Percentiles rank a stretch among this genome's conserved stretches.
These are phyloP conservation scores for Verticillium alfalfae DNA, from an alignment of 2,329 filamentous ascomycete genomes.

Conservation along the genomic window DNA sequence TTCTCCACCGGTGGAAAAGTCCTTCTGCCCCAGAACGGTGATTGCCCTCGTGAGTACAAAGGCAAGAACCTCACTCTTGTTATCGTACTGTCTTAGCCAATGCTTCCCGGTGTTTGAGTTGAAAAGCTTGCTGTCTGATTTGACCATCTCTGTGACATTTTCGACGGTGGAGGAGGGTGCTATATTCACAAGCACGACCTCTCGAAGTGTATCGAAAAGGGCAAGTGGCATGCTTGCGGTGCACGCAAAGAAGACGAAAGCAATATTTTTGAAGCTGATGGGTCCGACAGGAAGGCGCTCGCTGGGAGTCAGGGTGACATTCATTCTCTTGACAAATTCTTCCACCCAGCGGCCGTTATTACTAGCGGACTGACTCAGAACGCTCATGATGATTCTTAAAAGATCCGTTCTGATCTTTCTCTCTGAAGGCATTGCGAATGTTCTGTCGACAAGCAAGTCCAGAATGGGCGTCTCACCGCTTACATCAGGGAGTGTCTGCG, in stretches of 20 bases:
- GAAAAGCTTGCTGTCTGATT: slow-evolving; percentile 14
- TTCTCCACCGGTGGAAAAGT: not conserved
- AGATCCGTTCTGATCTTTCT: slow-evolving; percentile 9
- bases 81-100: slow-evolving; percentile 19
- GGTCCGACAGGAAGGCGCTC: slow-evolving; percentile 19
- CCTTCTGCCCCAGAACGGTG: not conserved
- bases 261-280: slow-evolving; percentile 6
- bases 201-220: slow-evolving; percentile 12
- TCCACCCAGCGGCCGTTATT: slow-evolving; percentile 24
- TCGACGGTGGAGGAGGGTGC: slow-evolving; percentile 13
- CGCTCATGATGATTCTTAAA: slow-evolving; percentile 15
- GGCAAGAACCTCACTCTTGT: not conserved
- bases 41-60: slow-evolving; percentile 4
- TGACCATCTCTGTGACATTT: slow-evolving; percentile 16
- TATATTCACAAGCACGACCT: slow-evolving; percentile 15
- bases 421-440: not conserved
- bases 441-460: slow-evolving; percentile 6
- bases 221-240: slow-evolving; percentile 10
- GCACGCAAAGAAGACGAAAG: slow-evolving; percentile 8
- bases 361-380: slow-evolving; percentile 18
- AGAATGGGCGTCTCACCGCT: slow-evolving; percentile 12
- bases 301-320: slow-evolving; percentile 12
- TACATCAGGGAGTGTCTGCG: slow-evolving; percentile 1
- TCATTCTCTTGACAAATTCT: slow-evolving; percentile 22
- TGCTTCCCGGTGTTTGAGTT: slow-evolving; percentile 21